Evolutionary conservation across 2,329 filamentous ascomycete species (phyloP), one percentile per base, ranked within the genome.

Genomic region (Aureobasidium sp.): DNA sequence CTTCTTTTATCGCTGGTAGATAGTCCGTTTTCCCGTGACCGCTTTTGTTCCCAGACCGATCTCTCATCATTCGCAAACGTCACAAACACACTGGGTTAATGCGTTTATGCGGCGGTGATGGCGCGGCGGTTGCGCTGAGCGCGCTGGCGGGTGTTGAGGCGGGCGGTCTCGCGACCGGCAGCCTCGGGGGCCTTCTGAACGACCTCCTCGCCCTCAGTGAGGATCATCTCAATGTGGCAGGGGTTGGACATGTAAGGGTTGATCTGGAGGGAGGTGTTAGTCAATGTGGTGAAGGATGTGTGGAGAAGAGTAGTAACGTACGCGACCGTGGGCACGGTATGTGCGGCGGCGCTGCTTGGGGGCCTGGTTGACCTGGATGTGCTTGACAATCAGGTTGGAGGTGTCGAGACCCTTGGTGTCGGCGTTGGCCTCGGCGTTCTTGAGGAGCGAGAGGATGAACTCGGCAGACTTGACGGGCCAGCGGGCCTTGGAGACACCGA

Each of bases 231-330:
- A 79, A 99, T 96, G 88, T 99, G 94, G 89, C 93, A 99, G 71
- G 94, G 94, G 87, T 95, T 95, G 71, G 92, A 96, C 95, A 99
- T 97, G 87, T 97, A 99, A 67, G 94, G 94, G 88, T 99, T 99
- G 84, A 99, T 99, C 92, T 96, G 58, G 5, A 19, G 15, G 43
- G 25, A 6, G 9, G 1, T 47, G 37, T 57, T 21, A 23, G 51
- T 51, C 4, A 53, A 47, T n/a, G n/a, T 38, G 35, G 21, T 9
- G 37, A n/a, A 1, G 15, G 21, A 6, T 9, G 55, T 13, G 21
- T 25, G 11, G n/a, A 1, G 25, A 25, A 8, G 13, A 60, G 29
- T n/a, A 17, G 57, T 9, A 27, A 90, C 92, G 74, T 95, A 96
- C 93, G 84, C 94, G 91, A 87, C 94, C 94, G 86, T 99, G 94